Percentiles rank a stretch among this genome's conserved stretches.
phyloP scores from a whole-genome alignment of 2,329 filamentous ascomycete genomes.

The Hawksworthiomyces lignivorus region DNA sequence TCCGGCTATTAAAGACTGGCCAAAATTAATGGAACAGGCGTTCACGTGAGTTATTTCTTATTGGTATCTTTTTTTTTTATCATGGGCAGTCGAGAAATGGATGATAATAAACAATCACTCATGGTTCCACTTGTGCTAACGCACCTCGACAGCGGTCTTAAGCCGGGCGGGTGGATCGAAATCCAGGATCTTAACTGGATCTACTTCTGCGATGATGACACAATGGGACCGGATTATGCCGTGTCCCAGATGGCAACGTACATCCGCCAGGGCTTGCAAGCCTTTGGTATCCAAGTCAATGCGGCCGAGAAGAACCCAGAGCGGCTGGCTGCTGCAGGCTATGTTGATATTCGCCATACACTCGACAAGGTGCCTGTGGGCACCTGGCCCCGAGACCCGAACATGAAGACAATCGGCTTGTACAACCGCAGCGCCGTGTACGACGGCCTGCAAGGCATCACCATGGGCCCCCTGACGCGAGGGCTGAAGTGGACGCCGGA shows the following conservation, averaged over 20 bases:
- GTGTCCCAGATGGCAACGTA: slow-evolving; percentile 18
- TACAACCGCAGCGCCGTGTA: slow-evolving; percentile 20
- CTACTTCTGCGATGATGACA: slow-evolving; percentile 19
- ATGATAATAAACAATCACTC: too few species aligned
- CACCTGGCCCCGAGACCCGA: slow-evolving; percentile 22
- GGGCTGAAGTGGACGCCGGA: slow-evolving; percentile 18
- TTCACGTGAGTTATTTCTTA: slow-evolving; percentile 2
- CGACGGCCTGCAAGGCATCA: slow-evolving; percentile 19
- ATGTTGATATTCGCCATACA: slow-evolving; percentile 24
- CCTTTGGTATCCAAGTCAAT: slow-evolving; percentile 21
- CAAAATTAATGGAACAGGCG: slow-evolving; percentile 25
- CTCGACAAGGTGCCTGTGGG: slow-evolving; percentile 25
- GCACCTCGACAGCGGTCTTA: slow-evolving; percentile 20
- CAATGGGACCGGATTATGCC: slow-evolving; percentile 21
- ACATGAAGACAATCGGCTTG: slow-evolving; percentile 18
- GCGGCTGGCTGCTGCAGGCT: slow-evolving; percentile 26
- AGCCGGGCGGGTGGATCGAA: slow-evolving; percentile 36
- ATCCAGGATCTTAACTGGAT: slow-evolving; percentile 23
- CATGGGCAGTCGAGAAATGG: too few species aligned
- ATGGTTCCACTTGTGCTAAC: too few species aligned
- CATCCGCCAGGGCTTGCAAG: slow-evolving; percentile 7
- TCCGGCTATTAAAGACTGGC: slow-evolving; percentile 41
- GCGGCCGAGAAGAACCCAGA: slow-evolving; percentile 18
- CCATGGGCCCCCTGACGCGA: slow-evolving; percentile 19
- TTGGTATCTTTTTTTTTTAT: neutral